These are phyloP conservation scores for Moricandia arvensis DNA, from an alignment of 345 rosid species.

Conservation along the genomic window DNA sequence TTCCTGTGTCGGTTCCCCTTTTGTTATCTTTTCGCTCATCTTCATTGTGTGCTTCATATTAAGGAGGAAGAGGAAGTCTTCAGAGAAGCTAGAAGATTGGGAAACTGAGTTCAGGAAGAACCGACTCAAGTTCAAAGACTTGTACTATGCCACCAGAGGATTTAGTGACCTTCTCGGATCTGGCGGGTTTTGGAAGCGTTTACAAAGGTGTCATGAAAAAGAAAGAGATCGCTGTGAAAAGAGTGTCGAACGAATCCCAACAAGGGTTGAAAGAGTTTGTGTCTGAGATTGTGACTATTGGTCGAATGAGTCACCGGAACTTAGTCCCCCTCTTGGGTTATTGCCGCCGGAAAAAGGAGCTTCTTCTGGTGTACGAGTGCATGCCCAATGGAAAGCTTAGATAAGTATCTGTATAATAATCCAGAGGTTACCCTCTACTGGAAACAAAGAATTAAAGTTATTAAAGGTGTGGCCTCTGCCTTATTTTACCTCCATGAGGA, in stretches of 20 bases:
- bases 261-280: conserved; percentile 87
- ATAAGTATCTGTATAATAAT: conserved; percentile 52
- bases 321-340: neutral
- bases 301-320: conserved; percentile 38
- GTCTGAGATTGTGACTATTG: conserved; percentile 82
- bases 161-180: neutral
- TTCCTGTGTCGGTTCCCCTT: neutral
- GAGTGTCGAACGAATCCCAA: conserved; percentile 65
- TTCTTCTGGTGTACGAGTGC: neutral
- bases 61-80: conserved; percentile 9
- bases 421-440: conserved; percentile 58
- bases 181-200: neutral
- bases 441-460: conserved; percentile 70
- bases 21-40: conserved; percentile 16
- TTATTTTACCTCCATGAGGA: neutral
- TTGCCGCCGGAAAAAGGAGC: neutral
- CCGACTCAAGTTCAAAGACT: conserved; percentile 58
- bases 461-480: conserved; percentile 40
- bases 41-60: conserved; percentile 21
- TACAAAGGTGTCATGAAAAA: neutral
- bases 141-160: conserved; percentile 59
- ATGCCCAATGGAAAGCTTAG: neutral
- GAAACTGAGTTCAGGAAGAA: conserved; percentile 74
- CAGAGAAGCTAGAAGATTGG: conserved; percentile 71
- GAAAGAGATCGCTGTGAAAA: conserved; percentile 66